phyloP scores from a whole-genome alignment of 2,329 filamentous ascomycete species.

The Aspergillus sp. region DNA sequence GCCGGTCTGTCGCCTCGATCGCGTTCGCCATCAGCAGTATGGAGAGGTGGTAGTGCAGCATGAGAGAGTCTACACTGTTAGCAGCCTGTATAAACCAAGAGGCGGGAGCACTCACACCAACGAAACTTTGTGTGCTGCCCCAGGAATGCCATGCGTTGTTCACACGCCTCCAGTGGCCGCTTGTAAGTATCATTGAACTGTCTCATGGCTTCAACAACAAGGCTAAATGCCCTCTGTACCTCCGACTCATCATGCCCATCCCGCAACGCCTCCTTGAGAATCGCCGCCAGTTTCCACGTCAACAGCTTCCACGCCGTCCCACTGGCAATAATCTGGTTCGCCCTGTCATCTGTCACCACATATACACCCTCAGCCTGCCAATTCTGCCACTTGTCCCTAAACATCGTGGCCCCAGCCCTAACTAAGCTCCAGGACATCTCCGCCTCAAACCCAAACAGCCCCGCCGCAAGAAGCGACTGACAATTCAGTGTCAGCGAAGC shows the following conservation, averaged over 20 bases:
- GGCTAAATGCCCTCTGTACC: constrained; percentile 25
- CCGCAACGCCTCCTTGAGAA: constrained; percentile 33
- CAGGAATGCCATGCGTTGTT: constrained; percentile 30
- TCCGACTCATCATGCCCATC: constrained; percentile 31
- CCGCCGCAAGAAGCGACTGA: constrained; percentile 41
- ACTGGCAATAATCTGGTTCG: constrained; percentile 29
- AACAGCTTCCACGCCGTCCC: constrained; percentile 28
- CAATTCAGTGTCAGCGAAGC: constrained; percentile 44
- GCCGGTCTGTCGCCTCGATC: constrained; percentile 25
- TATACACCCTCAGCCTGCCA: constrained; percentile 25
- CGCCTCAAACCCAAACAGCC: constrained; percentile 28
- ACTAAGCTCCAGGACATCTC: constrained; percentile 30
- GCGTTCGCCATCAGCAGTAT: constrained; percentile 29
- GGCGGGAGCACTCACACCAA: constrained; percentile 26
- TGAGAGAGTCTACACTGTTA: constrained; percentile 21
- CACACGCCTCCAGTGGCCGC: constrained; percentile 25
- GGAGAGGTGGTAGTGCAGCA: constrained; percentile 30
- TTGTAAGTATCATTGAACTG: constrained; percentile 30
- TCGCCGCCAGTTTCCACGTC: constrained; percentile 30
- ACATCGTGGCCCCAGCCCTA: constrained; percentile 25
- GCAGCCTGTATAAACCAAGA: neutral
- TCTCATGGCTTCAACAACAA: constrained; percentile 26
- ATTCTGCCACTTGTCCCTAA: constrained; percentile 26
- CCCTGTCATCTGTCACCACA: constrained; percentile 23
- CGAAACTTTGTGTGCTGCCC: constrained; percentile 29